phyloP scores from a whole-genome alignment of 768 basidiomycete species.

The Tylopilus vinaceipallidus region DNA sequence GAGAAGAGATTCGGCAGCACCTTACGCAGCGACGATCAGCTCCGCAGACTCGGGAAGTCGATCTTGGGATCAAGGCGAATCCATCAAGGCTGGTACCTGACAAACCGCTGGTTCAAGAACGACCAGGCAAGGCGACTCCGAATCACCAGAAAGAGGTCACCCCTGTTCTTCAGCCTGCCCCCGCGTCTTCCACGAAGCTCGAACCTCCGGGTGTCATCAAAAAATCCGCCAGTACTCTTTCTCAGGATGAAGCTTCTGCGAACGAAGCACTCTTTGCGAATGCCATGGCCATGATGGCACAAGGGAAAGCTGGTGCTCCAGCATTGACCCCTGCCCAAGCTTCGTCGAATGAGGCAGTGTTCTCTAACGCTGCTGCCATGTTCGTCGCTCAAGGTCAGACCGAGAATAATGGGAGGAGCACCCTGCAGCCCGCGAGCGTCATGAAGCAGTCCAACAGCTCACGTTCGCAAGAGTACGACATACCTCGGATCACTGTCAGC shows the following conservation, averaged over 20 bases:
- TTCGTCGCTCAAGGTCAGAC: constrained; percentile 11
- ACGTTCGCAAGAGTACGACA: constrained; percentile 26
- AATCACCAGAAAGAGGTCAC: constrained; percentile 32
- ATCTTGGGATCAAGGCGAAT: constrained; percentile 12
- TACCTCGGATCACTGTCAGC: constrained; percentile 29
- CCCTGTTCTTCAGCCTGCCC: constrained; percentile 10
- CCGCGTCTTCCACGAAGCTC: constrained; percentile 13
- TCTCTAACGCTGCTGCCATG: constrained; percentile 21
- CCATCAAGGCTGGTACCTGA: constrained; percentile 14
- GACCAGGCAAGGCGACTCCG: constrained; percentile 9
- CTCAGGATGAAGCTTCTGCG: constrained; percentile 23
- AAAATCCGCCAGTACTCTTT: constrained; percentile 27
- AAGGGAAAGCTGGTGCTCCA: constrained; percentile 3
- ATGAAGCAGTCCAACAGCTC: constrained; percentile 29
- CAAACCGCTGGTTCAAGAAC: constrained; percentile 13
- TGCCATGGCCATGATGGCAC: constrained; percentile 22
- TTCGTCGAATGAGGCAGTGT: constrained; percentile 25
- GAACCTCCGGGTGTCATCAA: constrained; percentile 22
- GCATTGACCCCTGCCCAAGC: constrained; percentile 20
- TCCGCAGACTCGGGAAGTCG: constrained; percentile 16
- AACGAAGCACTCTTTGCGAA: constrained; percentile 29
- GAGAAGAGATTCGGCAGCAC: constrained; percentile 17
- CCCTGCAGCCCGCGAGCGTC: constrained; percentile 18
- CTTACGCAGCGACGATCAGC: constrained; percentile 20
- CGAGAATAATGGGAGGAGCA: constrained; percentile 3